Evolutionary conservation across 179 eudicot genomes (phyloP).

Genomic region (Gypsophila paniculata): DNA sequence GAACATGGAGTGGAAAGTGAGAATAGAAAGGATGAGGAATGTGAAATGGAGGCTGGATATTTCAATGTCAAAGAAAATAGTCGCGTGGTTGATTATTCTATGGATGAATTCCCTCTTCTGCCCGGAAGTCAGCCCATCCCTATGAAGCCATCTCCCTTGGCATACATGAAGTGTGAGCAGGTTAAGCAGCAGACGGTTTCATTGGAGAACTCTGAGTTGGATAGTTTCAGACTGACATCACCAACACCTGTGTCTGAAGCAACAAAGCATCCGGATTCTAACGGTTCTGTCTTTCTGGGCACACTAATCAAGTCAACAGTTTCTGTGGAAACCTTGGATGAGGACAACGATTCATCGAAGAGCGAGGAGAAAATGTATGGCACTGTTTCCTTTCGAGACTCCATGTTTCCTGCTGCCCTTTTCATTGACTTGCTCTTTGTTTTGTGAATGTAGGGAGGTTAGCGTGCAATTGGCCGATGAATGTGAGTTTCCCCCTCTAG

Average conservation of each 20-base stretch:
- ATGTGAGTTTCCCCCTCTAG: constrained; percentile 36
- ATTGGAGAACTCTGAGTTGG: constrained; percentile 28
- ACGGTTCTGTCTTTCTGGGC: constrained; percentile 20
- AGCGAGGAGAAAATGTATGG: constrained; percentile 26
- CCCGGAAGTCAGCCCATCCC: constrained; percentile 34
- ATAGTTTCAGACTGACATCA: constrained; percentile 25
- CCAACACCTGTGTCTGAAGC: constrained; percentile 22
- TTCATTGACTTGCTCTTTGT: background rate
- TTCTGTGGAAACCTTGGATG: background rate
- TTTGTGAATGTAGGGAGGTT: constrained; percentile 23
- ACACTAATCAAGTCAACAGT: constrained; percentile 14
- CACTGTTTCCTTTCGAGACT: background rate
- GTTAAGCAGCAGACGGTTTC: constrained; percentile 21
- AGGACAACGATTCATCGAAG: constrained; percentile 16
- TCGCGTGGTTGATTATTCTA: constrained; percentile 17
- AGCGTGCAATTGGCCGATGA: constrained; percentile 31
- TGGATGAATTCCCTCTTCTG: constrained; percentile 43
- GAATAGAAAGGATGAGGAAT: constrained; percentile 10
- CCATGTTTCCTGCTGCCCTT: background rate
- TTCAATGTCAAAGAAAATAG: constrained; percentile 17
- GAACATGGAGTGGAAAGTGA: constrained; percentile 16
- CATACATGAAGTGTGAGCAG: constrained; percentile 7
- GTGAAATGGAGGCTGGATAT: background rate
- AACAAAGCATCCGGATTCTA: constrained; percentile 26
- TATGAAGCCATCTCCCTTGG: constrained; percentile 13